A percentile compares a stretch with the other conserved stretches of the same genome.
phyloP scores from a whole-genome alignment of 2,329 filamentous ascomycete species.

The Cladosporium cucumerinum region DNA sequence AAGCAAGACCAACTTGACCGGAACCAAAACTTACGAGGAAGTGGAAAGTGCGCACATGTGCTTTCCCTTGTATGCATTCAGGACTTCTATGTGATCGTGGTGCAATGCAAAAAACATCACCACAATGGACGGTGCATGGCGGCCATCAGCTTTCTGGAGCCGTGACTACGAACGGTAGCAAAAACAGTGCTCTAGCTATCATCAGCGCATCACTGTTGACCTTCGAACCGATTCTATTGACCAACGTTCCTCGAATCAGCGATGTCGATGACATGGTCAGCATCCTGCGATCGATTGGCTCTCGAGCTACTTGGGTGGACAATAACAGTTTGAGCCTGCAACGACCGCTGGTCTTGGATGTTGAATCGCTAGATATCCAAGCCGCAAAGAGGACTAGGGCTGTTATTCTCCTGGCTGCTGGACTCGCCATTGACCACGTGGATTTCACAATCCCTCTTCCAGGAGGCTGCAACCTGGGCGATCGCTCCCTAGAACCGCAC shows the following conservation, averaged over 20 bases:
- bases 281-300: neutral
- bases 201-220: neutral
- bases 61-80: neutral
- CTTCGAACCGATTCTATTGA: neutral
- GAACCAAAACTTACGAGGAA: neutral
- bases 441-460: neutral
- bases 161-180: conserved; percentile 4
- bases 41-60: fast-evolving
- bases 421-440: neutral
- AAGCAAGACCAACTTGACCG: neutral
- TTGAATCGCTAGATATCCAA: neutral
- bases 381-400: neutral
- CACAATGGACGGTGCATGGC: neutral
- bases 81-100: neutral
- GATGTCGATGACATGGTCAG: neutral
- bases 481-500: conserved; percentile 1
- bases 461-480: neutral
- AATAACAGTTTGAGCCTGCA: neutral
- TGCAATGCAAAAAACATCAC: neutral
- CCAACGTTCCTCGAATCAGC: conserved; percentile 5
- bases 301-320: neutral
- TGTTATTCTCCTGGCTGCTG: neutral
- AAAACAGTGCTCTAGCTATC: conserved; percentile 6
- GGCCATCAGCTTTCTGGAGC: neutral
- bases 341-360: neutral